Conservation (phyloP, 2,329 filamentous ascomycete genomes). For the Malbranchea cinnamomea region DNA sequence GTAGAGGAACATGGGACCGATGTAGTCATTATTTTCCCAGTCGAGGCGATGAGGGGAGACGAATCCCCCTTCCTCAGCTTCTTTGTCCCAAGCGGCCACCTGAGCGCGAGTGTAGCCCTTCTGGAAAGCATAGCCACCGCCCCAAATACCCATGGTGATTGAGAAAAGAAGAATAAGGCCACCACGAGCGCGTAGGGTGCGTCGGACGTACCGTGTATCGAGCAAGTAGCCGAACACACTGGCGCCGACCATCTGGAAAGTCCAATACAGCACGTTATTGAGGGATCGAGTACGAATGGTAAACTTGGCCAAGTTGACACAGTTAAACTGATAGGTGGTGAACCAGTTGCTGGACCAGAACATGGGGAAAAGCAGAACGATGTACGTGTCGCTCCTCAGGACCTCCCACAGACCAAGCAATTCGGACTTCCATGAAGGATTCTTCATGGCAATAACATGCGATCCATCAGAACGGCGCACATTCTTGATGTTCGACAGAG, state of each 20-base stretch:
- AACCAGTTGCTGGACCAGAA: slow-evolving; percentile 71
- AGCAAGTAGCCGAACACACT: slow-evolving; percentile 57
- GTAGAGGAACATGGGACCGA: slow-evolving; percentile 74
- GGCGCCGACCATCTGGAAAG: slow-evolving; percentile 63
- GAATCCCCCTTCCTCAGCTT: too few species aligned
- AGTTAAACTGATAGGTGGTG: slow-evolving; percentile 66
- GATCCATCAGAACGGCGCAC: slow-evolving; percentile 65
- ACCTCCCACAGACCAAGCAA: slow-evolving; percentile 61
- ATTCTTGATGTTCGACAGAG: slow-evolving; percentile 54
- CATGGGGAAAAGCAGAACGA: slow-evolving; percentile 65
- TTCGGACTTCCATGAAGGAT: slow-evolving; percentile 74
- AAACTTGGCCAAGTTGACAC: slow-evolving; percentile 55
- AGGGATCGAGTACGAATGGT: slow-evolving; percentile 60
- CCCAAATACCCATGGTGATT: slow-evolving; percentile 67
- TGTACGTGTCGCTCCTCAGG: slow-evolving; percentile 53
- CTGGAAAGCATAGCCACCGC: slow-evolving; percentile 68
- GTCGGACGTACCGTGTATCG: slow-evolving; percentile 44
- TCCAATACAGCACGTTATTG: slow-evolving; percentile 67
- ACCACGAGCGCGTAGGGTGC: slow-evolving; percentile 51
- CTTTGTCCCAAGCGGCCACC: slow-evolving; percentile 9
- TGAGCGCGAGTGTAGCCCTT: slow-evolving; percentile 39
- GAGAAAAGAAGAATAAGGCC: slow-evolving; percentile 47
- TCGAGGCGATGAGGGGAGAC: slow-evolving; percentile 18
- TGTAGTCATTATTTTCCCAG: slow-evolving; percentile 42
- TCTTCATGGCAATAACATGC: slow-evolving; percentile 74